phyloP scores from a whole-genome alignment of 352 stramenopile species.

The Globisporangium nodosum region DNA sequence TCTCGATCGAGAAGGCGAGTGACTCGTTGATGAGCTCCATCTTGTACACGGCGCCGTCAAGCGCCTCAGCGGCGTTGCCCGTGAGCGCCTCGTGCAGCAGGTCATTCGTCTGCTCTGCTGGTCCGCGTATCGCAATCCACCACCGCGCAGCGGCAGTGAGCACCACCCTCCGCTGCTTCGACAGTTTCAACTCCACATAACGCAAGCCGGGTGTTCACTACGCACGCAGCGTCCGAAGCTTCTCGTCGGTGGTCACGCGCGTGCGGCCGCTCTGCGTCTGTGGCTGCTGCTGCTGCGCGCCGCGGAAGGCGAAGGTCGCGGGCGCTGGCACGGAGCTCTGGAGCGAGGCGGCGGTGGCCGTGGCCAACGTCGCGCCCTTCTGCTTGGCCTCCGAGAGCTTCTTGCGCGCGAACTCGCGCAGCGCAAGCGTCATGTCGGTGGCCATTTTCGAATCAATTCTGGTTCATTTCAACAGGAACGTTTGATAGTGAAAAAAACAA shows the following conservation, averaged over 20 bases:
- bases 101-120: conserved; percentile 40
- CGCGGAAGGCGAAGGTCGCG: conserved; percentile 32
- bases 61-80: conserved; percentile 23
- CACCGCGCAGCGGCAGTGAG: not conserved
- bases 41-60: conserved; percentile 56
- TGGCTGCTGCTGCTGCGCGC: conserved; percentile 8
- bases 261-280: not conserved
- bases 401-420: conserved; percentile 70
- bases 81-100: conserved; percentile 27
- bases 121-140: not conserved
- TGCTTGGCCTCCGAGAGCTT: conserved; percentile 69
- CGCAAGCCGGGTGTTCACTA: not conserved
- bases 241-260: conserved; percentile 31
- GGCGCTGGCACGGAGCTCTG: conserved; percentile 37
- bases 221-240: conserved; percentile 25
- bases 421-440: conserved; percentile 56
- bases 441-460: conserved; percentile 24
- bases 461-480: not conserved
- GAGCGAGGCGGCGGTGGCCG: conserved; percentile 43
- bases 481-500: not conserved
- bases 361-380: conserved; percentile 51
- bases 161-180: not conserved
- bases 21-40: conserved; percentile 80
- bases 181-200: no score
- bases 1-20: conserved; percentile 75